Evolutionary conservation across 2,329 filamentous ascomycete species (phyloP).

Genomic region (Ophiostoma angusticollis): DNA sequence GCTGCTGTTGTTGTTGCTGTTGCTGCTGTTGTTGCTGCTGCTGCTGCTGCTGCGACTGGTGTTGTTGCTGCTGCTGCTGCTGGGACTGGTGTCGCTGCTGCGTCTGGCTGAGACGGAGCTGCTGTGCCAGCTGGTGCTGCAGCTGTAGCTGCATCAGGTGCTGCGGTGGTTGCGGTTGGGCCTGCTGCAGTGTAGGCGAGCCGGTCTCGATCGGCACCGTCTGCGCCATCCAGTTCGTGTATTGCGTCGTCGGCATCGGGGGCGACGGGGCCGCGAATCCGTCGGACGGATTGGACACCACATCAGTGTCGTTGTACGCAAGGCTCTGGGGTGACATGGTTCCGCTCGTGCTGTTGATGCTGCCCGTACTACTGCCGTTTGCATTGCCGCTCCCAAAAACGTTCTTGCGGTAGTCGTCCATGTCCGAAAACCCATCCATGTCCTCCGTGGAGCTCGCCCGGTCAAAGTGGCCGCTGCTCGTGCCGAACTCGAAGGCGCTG

Average conservation of each 20-base stretch:
- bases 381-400: slow-evolving; percentile 28
- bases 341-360: slow-evolving; percentile 23
- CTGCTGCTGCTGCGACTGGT: slow-evolving; percentile 1
- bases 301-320: slow-evolving; percentile 31
- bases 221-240: slow-evolving; percentile 23
- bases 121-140: not conserved
- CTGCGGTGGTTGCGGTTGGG: not conserved
- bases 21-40: slow-evolving; percentile 1
- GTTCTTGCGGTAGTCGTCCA: slow-evolving; percentile 36
- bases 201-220: slow-evolving; percentile 23
- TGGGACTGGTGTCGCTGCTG: not conserved
- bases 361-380: slow-evolving; percentile 17
- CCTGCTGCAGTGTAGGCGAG: slow-evolving; percentile 30
- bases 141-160: slow-evolving; percentile 1
- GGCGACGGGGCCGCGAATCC: slow-evolving; percentile 18
- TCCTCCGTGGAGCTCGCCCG: slow-evolving; percentile 42
- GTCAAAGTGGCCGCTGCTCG: slow-evolving; percentile 23
- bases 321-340: slow-evolving; percentile 44
- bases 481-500: slow-evolving; percentile 17
- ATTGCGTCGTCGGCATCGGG: slow-evolving; percentile 17
- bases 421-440: slow-evolving; percentile 42
- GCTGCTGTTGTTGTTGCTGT: slow-evolving; percentile 3
- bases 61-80: slow-evolving; percentile 1
- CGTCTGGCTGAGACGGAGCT: not conserved
- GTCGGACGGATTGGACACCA: slow-evolving; percentile 15